Evolutionary conservation across 441 rosid species (phyloP), one percentile per base, ranked within the genome.

Genomic region (Manihot esculenta): DNA sequence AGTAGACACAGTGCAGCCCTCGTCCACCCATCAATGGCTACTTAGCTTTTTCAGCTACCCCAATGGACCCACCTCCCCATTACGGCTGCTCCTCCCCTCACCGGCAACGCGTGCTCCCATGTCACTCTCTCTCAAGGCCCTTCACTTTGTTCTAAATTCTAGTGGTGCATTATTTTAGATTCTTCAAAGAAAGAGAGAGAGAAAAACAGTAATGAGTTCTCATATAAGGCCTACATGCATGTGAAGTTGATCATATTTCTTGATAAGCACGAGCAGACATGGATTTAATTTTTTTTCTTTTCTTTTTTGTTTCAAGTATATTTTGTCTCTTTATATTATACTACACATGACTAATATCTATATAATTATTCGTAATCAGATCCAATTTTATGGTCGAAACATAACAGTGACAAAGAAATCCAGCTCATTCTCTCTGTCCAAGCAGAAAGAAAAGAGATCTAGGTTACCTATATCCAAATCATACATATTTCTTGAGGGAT

Each of bases 91-190:
- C 82, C 91, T 85, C 78, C 79, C 77, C 78, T 73, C 69, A 70
- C 96, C 90, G 92, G 93, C 98, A 89, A 89, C 88, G 91, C 96
- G 93, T 93, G 95, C 94, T 79, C 69, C 81, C 77, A 69, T 80
- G 84, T 85, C 91, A 81, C 76, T 71, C 84, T 86, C 79, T 38
- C 44, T 42, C 47, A 7, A 17, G 35, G 48, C 23, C 38, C 41
- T 54, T 41, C 63, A 12, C 48, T 57, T 38, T 76, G 78, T 74
- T 75, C 48, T 59, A 76, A 48, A 49, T 70, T 54, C 53, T 24
- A 7, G 51, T 12, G 27, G 17, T 50, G n/a, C 73, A 79, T 84
- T 73, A 74, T 74, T 63, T 74, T 23, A 49, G 65, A 23, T 61
- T 79, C 64, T 63, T 79, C 64, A 47, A 26, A 45, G 30, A 48